Conservation (phyloP, 169 alveolate species). For the Cryptosporidium xiaoi region DNA sequence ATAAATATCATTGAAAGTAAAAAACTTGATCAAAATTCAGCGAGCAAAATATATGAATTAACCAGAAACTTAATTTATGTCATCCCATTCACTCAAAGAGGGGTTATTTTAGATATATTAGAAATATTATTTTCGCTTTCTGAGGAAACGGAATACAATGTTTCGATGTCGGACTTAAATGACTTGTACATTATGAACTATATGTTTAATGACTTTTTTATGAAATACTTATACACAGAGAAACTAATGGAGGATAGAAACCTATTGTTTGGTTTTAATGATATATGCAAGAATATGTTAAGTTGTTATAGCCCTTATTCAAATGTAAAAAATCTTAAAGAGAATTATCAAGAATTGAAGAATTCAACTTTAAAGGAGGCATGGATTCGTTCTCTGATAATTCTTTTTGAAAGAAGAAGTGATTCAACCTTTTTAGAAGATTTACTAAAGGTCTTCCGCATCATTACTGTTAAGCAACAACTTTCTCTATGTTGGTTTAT, state of each 20-base stretch:
- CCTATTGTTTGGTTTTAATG: no score
- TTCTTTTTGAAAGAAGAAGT: neutral
- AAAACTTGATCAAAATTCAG: neutral
- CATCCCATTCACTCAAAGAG: constrained; percentile 10
- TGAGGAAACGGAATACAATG: neutral
- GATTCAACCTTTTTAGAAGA: constrained; percentile 1
- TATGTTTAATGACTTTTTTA: neutral
- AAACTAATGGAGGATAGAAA: no score
- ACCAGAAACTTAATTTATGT: neutral
- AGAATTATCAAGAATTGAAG: neutral
- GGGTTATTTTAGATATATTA: constrained; percentile 7
- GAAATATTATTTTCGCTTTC: constrained; percentile 14
- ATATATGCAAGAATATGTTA: no score
- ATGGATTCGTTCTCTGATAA: neutral
- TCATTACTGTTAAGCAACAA: constrained; percentile 17
- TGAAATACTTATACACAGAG: neutral
- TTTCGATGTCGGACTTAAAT: neutral
- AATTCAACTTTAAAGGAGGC: neutral
- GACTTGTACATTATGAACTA: neutral
- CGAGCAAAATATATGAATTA: neutral
- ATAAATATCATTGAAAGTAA: neutral
- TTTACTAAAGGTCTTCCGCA: constrained; percentile 8
- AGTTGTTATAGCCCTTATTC: neutral
- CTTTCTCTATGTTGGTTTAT: constrained; percentile 26
- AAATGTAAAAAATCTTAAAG: neutral